These are phyloP conservation scores for Verruconis gallopava DNA, from an alignment of 2,329 filamentous ascomycete species.

Conservation along the genomic window DNA sequence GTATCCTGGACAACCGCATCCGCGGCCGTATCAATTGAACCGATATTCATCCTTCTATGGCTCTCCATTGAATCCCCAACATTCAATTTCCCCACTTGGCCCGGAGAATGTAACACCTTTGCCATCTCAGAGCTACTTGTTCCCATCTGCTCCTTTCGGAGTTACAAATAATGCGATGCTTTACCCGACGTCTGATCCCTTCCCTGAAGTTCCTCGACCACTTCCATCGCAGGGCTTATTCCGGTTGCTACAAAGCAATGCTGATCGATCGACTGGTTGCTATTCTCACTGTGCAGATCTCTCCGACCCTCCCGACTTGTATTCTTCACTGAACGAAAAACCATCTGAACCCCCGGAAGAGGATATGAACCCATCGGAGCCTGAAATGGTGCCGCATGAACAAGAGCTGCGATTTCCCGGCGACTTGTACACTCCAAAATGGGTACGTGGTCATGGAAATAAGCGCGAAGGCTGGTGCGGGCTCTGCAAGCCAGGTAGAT, in stretches of 20 bases:
- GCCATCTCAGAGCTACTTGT: slow-evolving; percentile 24
- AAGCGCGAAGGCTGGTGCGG: slow-evolving; percentile 85
- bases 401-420: slow-evolving; percentile 63
- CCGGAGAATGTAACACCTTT: slow-evolving; percentile 20
- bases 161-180: slow-evolving; percentile 32
- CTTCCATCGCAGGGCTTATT: slow-evolving; percentile 58
- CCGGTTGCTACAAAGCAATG: slow-evolving; percentile 62
- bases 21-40: slow-evolving; percentile 42
- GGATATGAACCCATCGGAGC: slow-evolving; percentile 69
- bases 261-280: slow-evolving; percentile 52
- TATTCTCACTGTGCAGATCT: slow-evolving; percentile 57
- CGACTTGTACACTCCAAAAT: slow-evolving; percentile 70
- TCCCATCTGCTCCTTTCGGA: slow-evolving; percentile 40
- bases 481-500: slow-evolving; percentile 72
- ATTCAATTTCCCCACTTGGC: slow-evolving; percentile 26
- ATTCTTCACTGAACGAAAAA: slow-evolving; percentile 61
- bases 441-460: slow-evolving; percentile 76
- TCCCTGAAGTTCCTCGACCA: slow-evolving; percentile 45
- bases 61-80: slow-evolving; percentile 38
- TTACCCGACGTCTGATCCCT: slow-evolving; percentile 37
- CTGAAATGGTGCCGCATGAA: slow-evolving; percentile 63
- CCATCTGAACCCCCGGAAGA: slow-evolving; percentile 61
- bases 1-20: slow-evolving; percentile 43
- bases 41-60: slow-evolving; percentile 49
- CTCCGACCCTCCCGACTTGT: slow-evolving; percentile 64